Conservation (phyloP, 140 eudicot genomes). For the Ambrosia hybrid region DNA sequence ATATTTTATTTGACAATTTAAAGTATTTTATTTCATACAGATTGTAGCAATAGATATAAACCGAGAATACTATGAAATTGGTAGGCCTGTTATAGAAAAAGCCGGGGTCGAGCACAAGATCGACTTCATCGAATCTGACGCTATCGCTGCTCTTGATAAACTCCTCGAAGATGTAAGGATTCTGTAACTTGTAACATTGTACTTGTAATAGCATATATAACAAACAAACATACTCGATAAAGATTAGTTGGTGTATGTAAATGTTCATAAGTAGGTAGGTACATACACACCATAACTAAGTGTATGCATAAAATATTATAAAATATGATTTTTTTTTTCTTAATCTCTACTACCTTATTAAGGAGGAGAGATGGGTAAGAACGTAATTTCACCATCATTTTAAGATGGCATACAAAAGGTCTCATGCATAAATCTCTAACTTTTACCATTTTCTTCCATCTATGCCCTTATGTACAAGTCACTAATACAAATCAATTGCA, state of each 20-base stretch:
- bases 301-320: not conserved
- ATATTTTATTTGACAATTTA: not conserved
- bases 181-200: not conserved
- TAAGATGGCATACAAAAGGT: too few relatives aligned
- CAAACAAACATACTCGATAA: too few relatives aligned
- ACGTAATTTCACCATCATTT: too few relatives aligned
- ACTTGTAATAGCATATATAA: too few relatives aligned
- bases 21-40: conserved; percentile 29
- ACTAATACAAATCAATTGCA: too few relatives aligned
- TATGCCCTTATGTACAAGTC: too few relatives aligned
- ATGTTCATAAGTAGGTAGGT: not conserved
- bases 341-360: too few relatives aligned
- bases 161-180: conserved; percentile 40
- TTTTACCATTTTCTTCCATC: too few relatives aligned
- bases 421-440: too few relatives aligned
- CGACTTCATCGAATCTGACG: conserved; percentile 42
- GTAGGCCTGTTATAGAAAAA: conserved; percentile 52
- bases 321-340: too few relatives aligned
- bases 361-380: too few relatives aligned
- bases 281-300: not conserved
- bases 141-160: conserved; percentile 42
- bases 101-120: conserved; percentile 71
- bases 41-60: conserved; percentile 51
- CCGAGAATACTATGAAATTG: conserved; percentile 45
- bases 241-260: too few relatives aligned